Conservation (phyloP, 2,329 filamentous ascomycete species). For the Piedraia hortae region DNA sequence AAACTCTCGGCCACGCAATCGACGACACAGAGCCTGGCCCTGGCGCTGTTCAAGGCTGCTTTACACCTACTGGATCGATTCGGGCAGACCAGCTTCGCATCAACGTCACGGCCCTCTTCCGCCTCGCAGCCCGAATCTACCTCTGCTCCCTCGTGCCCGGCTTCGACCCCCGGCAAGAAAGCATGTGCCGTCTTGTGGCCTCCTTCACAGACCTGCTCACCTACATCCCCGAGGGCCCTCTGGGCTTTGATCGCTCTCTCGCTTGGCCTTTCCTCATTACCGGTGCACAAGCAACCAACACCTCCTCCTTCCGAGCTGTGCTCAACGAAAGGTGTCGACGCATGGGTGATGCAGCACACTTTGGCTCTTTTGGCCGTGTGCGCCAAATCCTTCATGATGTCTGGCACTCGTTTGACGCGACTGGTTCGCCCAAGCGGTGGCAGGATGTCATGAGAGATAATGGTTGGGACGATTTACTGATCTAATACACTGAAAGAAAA, state of each 20-base stretch:
- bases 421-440: conserved; percentile 58
- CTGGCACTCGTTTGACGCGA: conserved; percentile 49
- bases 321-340: conserved; percentile 47
- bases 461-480: conserved; percentile 76
- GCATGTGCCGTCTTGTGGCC: conserved; percentile 48
- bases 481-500: conserved; percentile 29
- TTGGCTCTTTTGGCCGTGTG: conserved; percentile 69
- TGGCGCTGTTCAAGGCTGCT: conserved; percentile 21
- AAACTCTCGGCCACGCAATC: conserved; percentile 65
- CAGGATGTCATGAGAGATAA: conserved; percentile 78
- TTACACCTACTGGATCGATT: conserved; percentile 38
- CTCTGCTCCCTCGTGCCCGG: conserved; percentile 87
- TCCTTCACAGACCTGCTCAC: conserved; percentile 52
- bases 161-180: conserved; percentile 46
- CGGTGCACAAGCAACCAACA: conserved; percentile 46
- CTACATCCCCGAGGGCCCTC: conserved; percentile 52
- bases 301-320: conserved; percentile 48
- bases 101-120: conserved; percentile 79
- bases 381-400: conserved; percentile 52
- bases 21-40: conserved; percentile 42
- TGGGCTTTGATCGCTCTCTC: conserved; percentile 69
- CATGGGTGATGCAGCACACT: conserved; percentile 49
- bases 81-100: conserved; percentile 57
- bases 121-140: conserved; percentile 77
- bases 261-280: conserved; percentile 83